Evolutionary conservation across 306 rosid genomes (phyloP).

Genomic region (Boehmeria nivea): DNA sequence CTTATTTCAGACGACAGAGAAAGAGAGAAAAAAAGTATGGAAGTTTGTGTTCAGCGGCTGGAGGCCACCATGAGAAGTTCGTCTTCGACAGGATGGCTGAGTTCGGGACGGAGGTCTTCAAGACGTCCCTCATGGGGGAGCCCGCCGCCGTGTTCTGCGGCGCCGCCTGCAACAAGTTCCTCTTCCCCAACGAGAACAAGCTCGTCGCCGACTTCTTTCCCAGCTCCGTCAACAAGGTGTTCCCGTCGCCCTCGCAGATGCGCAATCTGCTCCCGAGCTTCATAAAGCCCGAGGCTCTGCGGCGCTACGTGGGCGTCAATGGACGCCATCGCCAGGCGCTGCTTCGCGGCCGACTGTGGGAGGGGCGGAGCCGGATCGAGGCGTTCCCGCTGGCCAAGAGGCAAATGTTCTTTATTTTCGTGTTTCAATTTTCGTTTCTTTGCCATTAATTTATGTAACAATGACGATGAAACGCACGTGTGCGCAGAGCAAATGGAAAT

Average conservation of each 20-base stretch:
- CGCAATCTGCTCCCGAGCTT: constrained; percentile 71
- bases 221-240: constrained; percentile 55
- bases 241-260: constrained; percentile 55
- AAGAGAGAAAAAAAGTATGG: too few species aligned
- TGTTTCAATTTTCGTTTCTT: too few species aligned
- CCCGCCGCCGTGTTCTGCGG: constrained; percentile 65
- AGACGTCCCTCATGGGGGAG: constrained; percentile 56
- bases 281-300: constrained; percentile 78
- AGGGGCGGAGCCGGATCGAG: constrained; percentile 37
- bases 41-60: too few species aligned
- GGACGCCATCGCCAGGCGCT: constrained; percentile 56
- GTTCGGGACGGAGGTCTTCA: constrained; percentile 49
- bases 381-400: constrained; percentile 59
- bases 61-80: constrained; percentile 89
- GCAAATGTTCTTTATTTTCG: too few species aligned
- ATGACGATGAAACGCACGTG: too few species aligned
- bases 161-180: constrained; percentile 64
- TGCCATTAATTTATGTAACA: too few species aligned
- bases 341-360: constrained; percentile 63
- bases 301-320: constrained; percentile 60
- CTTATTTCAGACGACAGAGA: too few species aligned
- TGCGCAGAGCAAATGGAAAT: constrained; percentile 85
- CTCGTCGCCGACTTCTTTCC: constrained; percentile 82
- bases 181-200: constrained; percentile 84
- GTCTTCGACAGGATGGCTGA: constrained; percentile 67